These are phyloP conservation scores for Hymenoscyphus infarciens DNA, from an alignment of 2,329 filamentous ascomycete genomes.

Conservation along the genomic window DNA sequence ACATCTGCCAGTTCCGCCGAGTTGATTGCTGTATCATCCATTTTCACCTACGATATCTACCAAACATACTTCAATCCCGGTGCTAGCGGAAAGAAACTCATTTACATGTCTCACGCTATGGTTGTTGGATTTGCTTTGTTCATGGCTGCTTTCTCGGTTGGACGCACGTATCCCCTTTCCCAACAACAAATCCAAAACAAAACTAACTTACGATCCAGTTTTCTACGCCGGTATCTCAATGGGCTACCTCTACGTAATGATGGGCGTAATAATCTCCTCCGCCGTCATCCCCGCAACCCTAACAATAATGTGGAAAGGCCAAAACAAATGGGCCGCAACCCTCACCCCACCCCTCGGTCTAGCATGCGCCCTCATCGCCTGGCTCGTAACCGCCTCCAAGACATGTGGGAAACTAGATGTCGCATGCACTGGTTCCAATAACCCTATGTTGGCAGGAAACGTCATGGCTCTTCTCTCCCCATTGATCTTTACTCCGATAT, in stretches of 20 bases:
- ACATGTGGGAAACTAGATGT: slow-evolving; percentile 68
- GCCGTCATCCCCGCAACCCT: slow-evolving; percentile 81
- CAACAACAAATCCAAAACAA: not conserved
- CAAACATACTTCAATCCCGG: slow-evolving; percentile 79
- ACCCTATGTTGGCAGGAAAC: slow-evolving; percentile 85
- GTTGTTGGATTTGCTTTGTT: slow-evolving; percentile 72
- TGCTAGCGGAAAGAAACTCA: slow-evolving; percentile 71
- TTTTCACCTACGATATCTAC: slow-evolving; percentile 86
- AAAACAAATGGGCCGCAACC: slow-evolving; percentile 72
- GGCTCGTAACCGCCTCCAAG: slow-evolving; percentile 72
- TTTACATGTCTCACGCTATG: slow-evolving; percentile 73
- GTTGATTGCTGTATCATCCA: slow-evolving; percentile 82
- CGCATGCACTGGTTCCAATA: slow-evolving; percentile 74
- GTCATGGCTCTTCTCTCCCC: slow-evolving; percentile 79
- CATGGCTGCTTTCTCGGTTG: slow-evolving; percentile 76
- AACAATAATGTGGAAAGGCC: slow-evolving; percentile 75
- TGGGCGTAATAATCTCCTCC: slow-evolving; percentile 86
- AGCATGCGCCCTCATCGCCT: slow-evolving; percentile 65
- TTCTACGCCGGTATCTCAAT: slow-evolving; percentile 67
- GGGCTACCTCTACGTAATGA: slow-evolving; percentile 85
- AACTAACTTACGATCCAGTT: slow-evolving; percentile 14
- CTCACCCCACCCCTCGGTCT: slow-evolving; percentile 68
- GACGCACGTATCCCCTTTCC: slow-evolving; percentile 37
- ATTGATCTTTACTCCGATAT: slow-evolving; percentile 66
- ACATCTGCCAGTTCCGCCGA: slow-evolving; percentile 81